Evolutionary conservation across 2,329 filamentous ascomycete species (phyloP).

Genomic region (Coniochaeta sp.): DNA sequence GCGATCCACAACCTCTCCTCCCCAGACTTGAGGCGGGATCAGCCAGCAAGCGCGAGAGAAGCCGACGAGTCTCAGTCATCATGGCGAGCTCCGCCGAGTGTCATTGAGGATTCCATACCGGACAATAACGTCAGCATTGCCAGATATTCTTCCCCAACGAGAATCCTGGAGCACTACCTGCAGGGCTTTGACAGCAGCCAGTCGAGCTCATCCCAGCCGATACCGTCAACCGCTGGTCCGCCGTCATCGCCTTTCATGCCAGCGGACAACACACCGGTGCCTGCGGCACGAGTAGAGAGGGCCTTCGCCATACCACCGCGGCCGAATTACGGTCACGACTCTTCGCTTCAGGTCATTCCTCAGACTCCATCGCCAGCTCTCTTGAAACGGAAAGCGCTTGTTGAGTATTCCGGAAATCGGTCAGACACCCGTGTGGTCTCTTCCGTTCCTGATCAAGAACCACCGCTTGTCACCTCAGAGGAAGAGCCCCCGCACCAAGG

Average conservation of each 20-base stretch:
- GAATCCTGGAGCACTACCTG: constrained; percentile 42
- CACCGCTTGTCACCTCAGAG: neutral
- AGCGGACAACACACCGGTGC: neutral
- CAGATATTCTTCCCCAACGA: constrained; percentile 39
- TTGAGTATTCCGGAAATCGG: neutral
- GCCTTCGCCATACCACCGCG: neutral
- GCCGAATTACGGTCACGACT: neutral
- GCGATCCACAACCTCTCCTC: constrained; percentile 21
- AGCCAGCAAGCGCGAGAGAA: constrained; percentile 3
- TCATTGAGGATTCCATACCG: constrained; percentile 49
- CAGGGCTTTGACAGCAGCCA: constrained; percentile 24
- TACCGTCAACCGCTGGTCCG: neutral
- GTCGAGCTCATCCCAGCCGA: constrained; percentile 13
- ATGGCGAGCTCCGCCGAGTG: constrained; percentile 38
- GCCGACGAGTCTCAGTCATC: constrained; percentile 21
- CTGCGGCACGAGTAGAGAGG: neutral
- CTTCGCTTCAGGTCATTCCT: neutral
- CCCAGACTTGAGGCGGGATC: constrained; percentile 9
- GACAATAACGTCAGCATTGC: constrained; percentile 22
- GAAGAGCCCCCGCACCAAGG: neutral
- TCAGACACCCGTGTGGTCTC: neutral
- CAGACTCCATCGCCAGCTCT: neutral
- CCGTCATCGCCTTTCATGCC: neutral
- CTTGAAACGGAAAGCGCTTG: neutral
- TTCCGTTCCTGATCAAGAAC: neutral